Evolutionary conservation across 257 asterid genomes (phyloP).

Genomic region (Solanum tarapatanum): DNA sequence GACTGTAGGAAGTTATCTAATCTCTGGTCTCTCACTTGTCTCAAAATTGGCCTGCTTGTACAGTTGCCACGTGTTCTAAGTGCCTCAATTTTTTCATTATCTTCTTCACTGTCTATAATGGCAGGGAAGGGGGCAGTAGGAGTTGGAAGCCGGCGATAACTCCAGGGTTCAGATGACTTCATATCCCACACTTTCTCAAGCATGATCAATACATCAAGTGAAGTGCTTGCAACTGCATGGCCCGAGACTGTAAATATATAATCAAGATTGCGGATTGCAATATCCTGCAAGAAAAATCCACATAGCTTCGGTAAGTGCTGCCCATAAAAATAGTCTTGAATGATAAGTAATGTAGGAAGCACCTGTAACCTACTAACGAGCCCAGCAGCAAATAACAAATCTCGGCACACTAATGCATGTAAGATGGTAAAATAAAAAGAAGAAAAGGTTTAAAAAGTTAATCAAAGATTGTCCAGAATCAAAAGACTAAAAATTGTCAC

Average conservation of each 20-base stretch:
- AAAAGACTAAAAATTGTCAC: background rate
- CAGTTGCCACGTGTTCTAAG: slow-evolving; percentile 37
- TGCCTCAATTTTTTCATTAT: slow-evolving; percentile 41
- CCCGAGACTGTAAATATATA: slow-evolving; percentile 72
- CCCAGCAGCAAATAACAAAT: background rate
- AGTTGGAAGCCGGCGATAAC: slow-evolving; percentile 76
- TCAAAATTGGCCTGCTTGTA: slow-evolving; percentile 22
- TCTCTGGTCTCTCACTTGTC: slow-evolving; percentile 28
- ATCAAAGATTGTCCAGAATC: background rate
- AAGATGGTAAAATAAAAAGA: background rate
- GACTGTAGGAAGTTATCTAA: slow-evolving; percentile 57
- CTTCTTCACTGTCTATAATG: slow-evolving; percentile 73
- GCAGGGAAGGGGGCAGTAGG: slow-evolving; percentile 90
- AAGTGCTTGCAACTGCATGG: slow-evolving; percentile 42
- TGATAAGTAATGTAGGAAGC: background rate
- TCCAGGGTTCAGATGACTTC: slow-evolving; percentile 87
- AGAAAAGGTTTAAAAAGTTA: background rate
- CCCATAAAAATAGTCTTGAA: background rate
- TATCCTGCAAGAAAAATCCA: slow-evolving; percentile 57
- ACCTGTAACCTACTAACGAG: background rate
- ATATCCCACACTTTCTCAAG: slow-evolving; percentile 69
- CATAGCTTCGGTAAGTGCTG: background rate
- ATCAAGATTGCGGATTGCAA: slow-evolving; percentile 83
- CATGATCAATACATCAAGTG: slow-evolving; percentile 58
- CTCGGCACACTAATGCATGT: background rate